Base-by-base conservation (phyloP, 116 monocot genomes). In the Trichopus zeylanicus region DNA sequence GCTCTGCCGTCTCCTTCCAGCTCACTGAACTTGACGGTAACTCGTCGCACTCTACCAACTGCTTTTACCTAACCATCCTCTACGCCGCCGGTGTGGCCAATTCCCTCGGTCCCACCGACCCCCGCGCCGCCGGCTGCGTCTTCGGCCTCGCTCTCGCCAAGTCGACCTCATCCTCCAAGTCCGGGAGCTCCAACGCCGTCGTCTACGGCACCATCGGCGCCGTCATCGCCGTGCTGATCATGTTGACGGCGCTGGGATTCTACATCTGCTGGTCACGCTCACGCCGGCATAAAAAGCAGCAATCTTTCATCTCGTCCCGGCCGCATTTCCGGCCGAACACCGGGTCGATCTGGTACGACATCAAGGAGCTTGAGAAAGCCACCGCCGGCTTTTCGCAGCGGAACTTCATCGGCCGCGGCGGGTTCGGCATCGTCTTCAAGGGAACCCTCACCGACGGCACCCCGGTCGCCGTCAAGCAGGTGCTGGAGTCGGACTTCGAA, bases 381-480 rank as follows among this genome's bases (percentile, higher is more conserved):
- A 88, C 88, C 6, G 53, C 27, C 23, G 31, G 51, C 12, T 88
- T 88, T 71, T 73, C 83, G 0, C 65, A 67, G 49, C 39, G 54
- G 29, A 88, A 88, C 53, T 3, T 88, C 25, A 69, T 88, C 66
- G 88, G 88, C 19, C 75, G 74, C 26, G 88, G 88, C n/a, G 80
- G 83, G 28, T 80, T 71, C 55, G 83, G 88, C 9, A 65, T 77
- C 0, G 88, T 88, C 26, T 88, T 79, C 66, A 67, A 70, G 38
- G 88, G 88, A 5, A 48, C 51, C 4, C 76, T 88, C 34, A 13
- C 63, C 23, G 73, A 83, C 33, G 88, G 88, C 7, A 71, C 58
- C 71, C 28, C 64, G 15, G 80, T 83, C 49, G 88, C 88, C 11
- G 88, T 88, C 28, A 88, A 88, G 79, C 69, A 68, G 67, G 49